Conservation (phyloP, 495 filamentous ascomycete species). For the Penicillium soppii region DNA sequence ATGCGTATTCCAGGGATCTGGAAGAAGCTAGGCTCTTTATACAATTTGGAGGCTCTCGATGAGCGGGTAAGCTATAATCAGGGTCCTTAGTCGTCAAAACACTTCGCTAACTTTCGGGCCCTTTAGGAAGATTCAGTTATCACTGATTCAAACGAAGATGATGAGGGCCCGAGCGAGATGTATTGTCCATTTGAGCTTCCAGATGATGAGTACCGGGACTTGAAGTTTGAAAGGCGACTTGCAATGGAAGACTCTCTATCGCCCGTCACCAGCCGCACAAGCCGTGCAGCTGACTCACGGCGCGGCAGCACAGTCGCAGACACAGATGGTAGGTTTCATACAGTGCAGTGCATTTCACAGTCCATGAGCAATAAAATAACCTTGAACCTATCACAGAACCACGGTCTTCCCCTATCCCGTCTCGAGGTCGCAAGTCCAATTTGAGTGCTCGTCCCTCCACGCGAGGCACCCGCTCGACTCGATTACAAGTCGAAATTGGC, state of each 20-base stretch:
- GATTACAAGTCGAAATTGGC: constrained; percentile 43
- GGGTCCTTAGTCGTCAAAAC: neutral
- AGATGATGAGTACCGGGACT: constrained; percentile 68
- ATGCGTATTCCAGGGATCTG: constrained; percentile 89
- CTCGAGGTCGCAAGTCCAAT: constrained; percentile 42
- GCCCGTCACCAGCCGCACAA: constrained; percentile 52
- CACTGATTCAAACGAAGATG: constrained; percentile 61
- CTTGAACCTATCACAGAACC: constrained; percentile 33
- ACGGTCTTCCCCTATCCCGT: constrained; percentile 49
- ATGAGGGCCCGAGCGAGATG: constrained; percentile 50
- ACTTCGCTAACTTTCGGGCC: constrained; percentile 3
- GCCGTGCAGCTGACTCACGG: constrained; percentile 43
- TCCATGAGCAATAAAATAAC: constrained; percentile 8
- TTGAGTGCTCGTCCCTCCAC: constrained; percentile 35
- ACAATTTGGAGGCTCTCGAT: constrained; percentile 86
- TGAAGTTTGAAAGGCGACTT: constrained; percentile 68
- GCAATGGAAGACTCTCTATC: constrained; percentile 60
- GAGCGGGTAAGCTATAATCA: constrained; percentile 59
- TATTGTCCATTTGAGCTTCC: constrained; percentile 77
- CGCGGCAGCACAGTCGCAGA: constrained; percentile 47
- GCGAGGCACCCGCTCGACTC: constrained; percentile 44
- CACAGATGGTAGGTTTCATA: constrained; percentile 55
- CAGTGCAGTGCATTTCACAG: constrained; percentile 4
- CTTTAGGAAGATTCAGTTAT: constrained; percentile 50
- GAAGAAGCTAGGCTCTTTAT: constrained; percentile 79